These are phyloP conservation scores for Pleurotus ostreatus DNA, from an alignment of 768 basidiomycete species.

Conservation along the genomic window DNA sequence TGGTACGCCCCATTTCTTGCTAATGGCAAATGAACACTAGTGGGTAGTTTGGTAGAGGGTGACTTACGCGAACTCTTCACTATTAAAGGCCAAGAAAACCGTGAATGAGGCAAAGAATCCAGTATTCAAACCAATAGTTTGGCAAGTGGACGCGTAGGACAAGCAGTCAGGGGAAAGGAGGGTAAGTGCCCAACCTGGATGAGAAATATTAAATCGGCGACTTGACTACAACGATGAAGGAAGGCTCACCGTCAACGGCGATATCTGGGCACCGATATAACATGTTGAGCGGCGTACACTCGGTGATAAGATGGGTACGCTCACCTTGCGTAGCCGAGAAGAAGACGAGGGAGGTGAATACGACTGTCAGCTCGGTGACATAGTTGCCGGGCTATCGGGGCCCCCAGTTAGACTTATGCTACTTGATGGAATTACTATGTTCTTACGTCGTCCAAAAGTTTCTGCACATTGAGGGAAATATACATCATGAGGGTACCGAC, in stretches of 20 bases:
- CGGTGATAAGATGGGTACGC: constrained; percentile 13
- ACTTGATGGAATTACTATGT: constrained; percentile 2
- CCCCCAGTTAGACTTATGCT: constrained; percentile 13
- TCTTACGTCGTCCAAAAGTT: constrained; percentile 72
- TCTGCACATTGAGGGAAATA: constrained; percentile 70
- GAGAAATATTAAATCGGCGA: neutral
- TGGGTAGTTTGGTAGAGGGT: neutral
- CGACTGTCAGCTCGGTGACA: constrained; percentile 68
- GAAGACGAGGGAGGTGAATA: constrained; percentile 88
- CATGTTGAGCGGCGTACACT: constrained; percentile 1
- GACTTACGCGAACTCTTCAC: constrained; percentile 81
- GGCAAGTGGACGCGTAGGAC: constrained; percentile 96
- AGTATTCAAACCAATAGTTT: constrained; percentile 94
- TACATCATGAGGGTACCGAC: constrained; percentile 83
- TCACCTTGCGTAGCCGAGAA: constrained; percentile 96
- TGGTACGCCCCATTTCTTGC: constrained; percentile 74
- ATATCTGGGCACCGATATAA: constrained; percentile 60
- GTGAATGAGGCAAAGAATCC: constrained; percentile 97
- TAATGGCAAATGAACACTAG: constrained; percentile 19
- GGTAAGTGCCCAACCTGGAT: constrained; percentile 72
- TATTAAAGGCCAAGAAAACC: constrained; percentile 95
- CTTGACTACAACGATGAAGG: neutral
- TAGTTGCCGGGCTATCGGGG: constrained; percentile 71
- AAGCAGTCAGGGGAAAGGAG: constrained; percentile 89
- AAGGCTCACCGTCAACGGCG: constrained; percentile 83